Percentiles rank a stretch among this genome's conserved stretches.
Conservation (phyloP, 208 protist species). For the Giardia muris region DNA sequence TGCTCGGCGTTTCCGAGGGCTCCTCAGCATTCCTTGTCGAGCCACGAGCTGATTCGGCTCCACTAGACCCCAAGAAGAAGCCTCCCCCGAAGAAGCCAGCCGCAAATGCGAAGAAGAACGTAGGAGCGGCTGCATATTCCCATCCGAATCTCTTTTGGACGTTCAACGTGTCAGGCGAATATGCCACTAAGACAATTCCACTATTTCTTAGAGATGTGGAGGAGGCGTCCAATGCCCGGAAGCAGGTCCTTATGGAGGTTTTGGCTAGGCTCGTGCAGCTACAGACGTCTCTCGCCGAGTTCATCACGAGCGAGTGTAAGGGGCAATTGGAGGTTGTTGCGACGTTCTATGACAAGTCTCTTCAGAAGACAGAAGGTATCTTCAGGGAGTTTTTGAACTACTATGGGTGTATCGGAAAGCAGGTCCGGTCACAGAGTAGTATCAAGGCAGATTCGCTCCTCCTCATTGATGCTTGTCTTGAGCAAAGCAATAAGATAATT, state of each 20-base stretch:
- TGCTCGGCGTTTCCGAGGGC: neutral
- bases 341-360: neutral
- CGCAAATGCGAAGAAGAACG: neutral
- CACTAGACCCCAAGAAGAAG: neutral
- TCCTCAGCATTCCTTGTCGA: neutral
- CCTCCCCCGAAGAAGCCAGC: neutral
- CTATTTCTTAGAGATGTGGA: neutral
- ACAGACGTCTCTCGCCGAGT: neutral
- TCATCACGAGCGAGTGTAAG: neutral
- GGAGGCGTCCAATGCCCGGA: neutral
- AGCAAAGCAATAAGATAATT: neutral
- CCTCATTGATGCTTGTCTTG: neutral
- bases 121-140: neutral
- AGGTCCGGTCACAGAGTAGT: neutral
- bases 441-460: neutral
- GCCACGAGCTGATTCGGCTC: neutral
- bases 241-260: neutral
- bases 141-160: neutral
- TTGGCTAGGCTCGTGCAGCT: neutral
- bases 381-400: neutral
- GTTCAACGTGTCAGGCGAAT: neutral
- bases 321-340: neutral
- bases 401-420: neutral
- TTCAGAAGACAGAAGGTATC: neutral
- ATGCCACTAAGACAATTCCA: neutral